These are phyloP conservation scores for Populus hybrid DNA, from an alignment of 441 rosid genomes.

Conservation along the genomic window DNA sequence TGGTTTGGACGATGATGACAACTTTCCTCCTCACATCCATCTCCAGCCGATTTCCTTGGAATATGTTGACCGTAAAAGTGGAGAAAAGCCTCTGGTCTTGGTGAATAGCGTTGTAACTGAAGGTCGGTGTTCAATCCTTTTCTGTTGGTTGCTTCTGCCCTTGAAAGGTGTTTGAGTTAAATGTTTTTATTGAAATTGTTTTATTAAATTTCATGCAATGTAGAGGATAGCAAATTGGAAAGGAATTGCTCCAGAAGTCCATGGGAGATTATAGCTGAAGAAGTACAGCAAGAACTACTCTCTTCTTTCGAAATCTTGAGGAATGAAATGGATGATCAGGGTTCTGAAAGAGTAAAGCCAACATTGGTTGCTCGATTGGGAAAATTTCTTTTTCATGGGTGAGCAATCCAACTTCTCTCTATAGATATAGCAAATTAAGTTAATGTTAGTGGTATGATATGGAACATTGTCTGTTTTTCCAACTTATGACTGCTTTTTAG, in stretches of 20 bases:
- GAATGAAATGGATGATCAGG: slow-evolving; percentile 24
- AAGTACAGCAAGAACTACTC: slow-evolving; percentile 38
- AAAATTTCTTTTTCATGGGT: slow-evolving; percentile 44
- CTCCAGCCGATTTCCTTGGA: slow-evolving; percentile 42
- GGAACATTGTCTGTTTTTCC: not conserved
- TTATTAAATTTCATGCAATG: not conserved
- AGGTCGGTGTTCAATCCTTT: not conserved
- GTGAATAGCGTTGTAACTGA: too few relatives aligned
- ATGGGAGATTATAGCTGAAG: slow-evolving; percentile 43
- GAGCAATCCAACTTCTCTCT: slow-evolving; percentile 10
- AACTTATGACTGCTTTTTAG: not conserved
- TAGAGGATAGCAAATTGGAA: slow-evolving; percentile 21
- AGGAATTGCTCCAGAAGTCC: slow-evolving; percentile 21
- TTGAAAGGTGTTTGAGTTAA: not conserved
- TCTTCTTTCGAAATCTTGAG: slow-evolving; percentile 33
- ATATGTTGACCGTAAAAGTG: slow-evolving; percentile 10
- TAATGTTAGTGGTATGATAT: not conserved
- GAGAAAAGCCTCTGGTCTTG: slow-evolving; percentile 23
- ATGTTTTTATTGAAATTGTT: not conserved
- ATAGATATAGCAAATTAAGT: not conserved
- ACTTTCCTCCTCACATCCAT: slow-evolving; percentile 24
- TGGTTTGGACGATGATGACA: slow-evolving; percentile 30
- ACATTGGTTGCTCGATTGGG: slow-evolving; percentile 52
- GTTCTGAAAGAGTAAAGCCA: slow-evolving; percentile 34
- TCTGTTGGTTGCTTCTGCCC: slow-evolving; percentile 1